Conservation (phyloP, 1,284 basidiomycete species). For the Grifola frondosa region DNA sequence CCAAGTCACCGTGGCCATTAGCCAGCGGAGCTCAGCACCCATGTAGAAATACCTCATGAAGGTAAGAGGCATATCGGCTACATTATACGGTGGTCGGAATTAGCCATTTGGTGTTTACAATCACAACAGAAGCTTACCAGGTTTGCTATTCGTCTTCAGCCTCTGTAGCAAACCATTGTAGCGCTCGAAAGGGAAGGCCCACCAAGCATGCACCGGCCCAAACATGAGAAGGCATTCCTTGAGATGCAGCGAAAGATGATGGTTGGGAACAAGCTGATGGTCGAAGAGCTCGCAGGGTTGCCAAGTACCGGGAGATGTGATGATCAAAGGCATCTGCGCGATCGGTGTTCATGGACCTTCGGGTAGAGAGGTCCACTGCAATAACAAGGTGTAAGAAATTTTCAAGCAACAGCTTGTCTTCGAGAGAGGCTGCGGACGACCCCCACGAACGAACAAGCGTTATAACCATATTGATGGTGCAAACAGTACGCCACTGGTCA, state of each 20-base stretch:
- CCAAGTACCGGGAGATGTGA: slow-evolving; percentile 28
- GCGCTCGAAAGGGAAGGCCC: slow-evolving; percentile 28
- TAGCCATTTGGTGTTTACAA: too few relatives aligned
- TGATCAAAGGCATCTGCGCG: slow-evolving; percentile 8
- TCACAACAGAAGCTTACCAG: slow-evolving; percentile 31
- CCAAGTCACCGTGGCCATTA: slow-evolving; percentile 4
- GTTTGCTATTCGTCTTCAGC: slow-evolving; percentile 26
- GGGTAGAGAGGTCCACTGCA: slow-evolving; percentile 15
- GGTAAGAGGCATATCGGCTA: slow-evolving; percentile 7
- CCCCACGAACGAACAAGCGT: slow-evolving; percentile 25
- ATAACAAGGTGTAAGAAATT: slow-evolving; percentile 23
- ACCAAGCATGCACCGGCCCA: slow-evolving; percentile 36
- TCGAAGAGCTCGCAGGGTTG: slow-evolving; percentile 28
- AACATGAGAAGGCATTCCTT: slow-evolving; percentile 25
- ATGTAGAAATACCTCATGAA: slow-evolving; percentile 10
- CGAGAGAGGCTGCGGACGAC: slow-evolving; percentile 3
- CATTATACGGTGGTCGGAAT: too few relatives aligned
- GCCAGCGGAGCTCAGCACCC: slow-evolving; percentile 4
- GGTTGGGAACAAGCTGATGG: slow-evolving; percentile 32
- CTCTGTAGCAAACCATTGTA: slow-evolving; percentile 25
- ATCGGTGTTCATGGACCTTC: slow-evolving; percentile 5
- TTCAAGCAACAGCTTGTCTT: slow-evolving; percentile 14
- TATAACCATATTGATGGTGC: slow-evolving; percentile 21
- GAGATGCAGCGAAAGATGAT: slow-evolving; percentile 38
- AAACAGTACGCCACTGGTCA: slow-evolving; percentile 29